Evolutionary conservation across 225 moss, liverwort and hornwort species (phyloP), one percentile per base, ranked within the genome.

Genomic region (Anthoceros angustus): DNA sequence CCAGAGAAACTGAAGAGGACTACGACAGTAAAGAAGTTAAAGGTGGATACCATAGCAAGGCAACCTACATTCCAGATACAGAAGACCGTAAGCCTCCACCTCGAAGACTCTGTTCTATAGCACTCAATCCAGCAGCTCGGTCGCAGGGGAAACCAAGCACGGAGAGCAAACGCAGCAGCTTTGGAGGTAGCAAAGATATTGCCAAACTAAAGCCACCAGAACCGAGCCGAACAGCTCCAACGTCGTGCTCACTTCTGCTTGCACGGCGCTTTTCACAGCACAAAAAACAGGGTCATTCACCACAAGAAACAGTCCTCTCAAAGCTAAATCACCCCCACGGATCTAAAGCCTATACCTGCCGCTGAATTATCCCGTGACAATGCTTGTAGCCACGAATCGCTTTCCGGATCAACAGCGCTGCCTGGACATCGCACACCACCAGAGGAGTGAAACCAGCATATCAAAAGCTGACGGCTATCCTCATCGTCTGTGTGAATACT

Each of bases 181-280:
- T 81, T 40, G 87, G 90, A 11, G 93, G 90, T 65, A 94, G 46
- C 80, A 94, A 86, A 23, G 90, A 94, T 69, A 94, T 86, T 5
- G 90, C 93, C 67, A 94, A 74, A 75, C 90, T 94, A 73, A 94
- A 94, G 50, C 93, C 93, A 46, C 90, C 93, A 70, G 90, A 94
- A 15, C 93, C 93, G 61, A 94, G 76, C 69, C 87, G 82, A 66
- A 90, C 90, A 8, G 90, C 93, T 62, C 93, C 87, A 50, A 90
- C 76, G 42, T 94, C 84, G 76, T 94, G 87, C 72, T 87, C 84
- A 75, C 93, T 94, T 69, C 90, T 86, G 79, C 64, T 83, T 63
- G 79, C 83, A 74, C 71, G 81, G 80, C 80, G 64, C 93, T 93
- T 71, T 55, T 42, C 62, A 38, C 69, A 71, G 55, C 55, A 55